Conservation (phyloP, 1,139 yeast species). For the Eremothecium gossypii region DNA sequence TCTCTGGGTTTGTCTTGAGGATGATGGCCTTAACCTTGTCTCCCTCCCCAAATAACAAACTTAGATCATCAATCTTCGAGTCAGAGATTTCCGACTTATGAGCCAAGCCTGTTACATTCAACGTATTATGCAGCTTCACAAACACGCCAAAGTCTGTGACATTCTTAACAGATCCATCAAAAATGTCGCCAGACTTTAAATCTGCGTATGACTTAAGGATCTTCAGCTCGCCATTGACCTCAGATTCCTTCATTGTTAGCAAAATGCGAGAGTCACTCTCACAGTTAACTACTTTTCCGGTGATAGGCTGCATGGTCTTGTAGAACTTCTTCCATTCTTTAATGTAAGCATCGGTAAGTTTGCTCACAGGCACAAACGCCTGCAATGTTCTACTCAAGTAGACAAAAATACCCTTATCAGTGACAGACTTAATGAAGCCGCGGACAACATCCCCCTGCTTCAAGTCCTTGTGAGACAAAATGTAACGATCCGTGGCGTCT, state of each 20-base stretch:
- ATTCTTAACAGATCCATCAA: slow-evolving; percentile 70
- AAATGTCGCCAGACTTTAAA: slow-evolving; percentile 57
- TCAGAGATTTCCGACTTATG: slow-evolving; percentile 85
- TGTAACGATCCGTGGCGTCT: slow-evolving; percentile 44
- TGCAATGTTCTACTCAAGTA: slow-evolving; percentile 61
- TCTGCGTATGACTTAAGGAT: slow-evolving; percentile 54
- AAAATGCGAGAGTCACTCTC: slow-evolving; percentile 57
- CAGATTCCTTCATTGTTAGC: slow-evolving; percentile 75
- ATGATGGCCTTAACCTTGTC: slow-evolving; percentile 83
- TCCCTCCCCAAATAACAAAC: slow-evolving; percentile 69
- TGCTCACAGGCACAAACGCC: slow-evolving; percentile 76
- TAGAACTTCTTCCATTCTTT: slow-evolving; percentile 82
- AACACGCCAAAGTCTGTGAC: slow-evolving; percentile 90
- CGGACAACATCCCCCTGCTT: slow-evolving; percentile 62
- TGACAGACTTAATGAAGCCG: slow-evolving; percentile 70
- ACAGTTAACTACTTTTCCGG: slow-evolving; percentile 61
- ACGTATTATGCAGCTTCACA: slow-evolving; percentile 66
- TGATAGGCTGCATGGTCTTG: slow-evolving; percentile 62
- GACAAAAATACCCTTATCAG: slow-evolving; percentile 72
- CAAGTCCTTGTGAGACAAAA: slow-evolving; percentile 47
- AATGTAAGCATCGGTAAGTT: slow-evolving; percentile 70
- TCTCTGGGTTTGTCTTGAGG: slow-evolving; percentile 49
- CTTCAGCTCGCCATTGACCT: slow-evolving; percentile 59
- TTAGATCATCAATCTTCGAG: slow-evolving; percentile 41
- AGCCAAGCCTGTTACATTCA: slow-evolving; percentile 74